Evolutionary conservation across 495 filamentous ascomycete genomes (phyloP).

Genomic region (Niebla homalea): DNA sequence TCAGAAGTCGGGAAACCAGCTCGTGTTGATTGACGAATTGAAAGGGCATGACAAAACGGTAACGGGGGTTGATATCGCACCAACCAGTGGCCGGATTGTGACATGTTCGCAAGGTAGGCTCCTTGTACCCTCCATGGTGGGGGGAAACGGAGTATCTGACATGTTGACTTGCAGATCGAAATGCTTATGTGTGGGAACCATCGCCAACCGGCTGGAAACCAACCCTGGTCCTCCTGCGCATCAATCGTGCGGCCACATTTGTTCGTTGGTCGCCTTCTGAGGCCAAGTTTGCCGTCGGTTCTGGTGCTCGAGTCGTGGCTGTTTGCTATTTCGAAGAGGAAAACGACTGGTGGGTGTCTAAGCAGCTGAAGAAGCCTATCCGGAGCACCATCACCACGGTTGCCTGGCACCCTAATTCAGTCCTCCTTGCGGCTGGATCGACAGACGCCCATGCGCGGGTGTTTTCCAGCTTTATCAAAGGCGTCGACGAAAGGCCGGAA

Average conservation of each 20-base stretch:
- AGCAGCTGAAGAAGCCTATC: slow-evolving; percentile 97
- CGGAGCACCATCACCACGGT: slow-evolving; percentile 89
- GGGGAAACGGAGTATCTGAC: background rate
- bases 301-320: slow-evolving; percentile 88
- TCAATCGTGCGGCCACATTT: slow-evolving; percentile 92
- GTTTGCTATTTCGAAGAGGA: slow-evolving; percentile 98
- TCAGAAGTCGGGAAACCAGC: slow-evolving; percentile 54
- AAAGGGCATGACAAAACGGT: slow-evolving; percentile 95
- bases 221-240: slow-evolving; percentile 88
- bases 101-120: slow-evolving; percentile 84
- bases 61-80: slow-evolving; percentile 90
- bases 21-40: slow-evolving; percentile 77
- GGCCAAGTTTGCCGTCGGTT: slow-evolving; percentile 93
- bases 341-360: slow-evolving; percentile 99
- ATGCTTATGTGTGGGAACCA: slow-evolving; percentile 95
- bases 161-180: slow-evolving; percentile 53
- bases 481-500: slow-evolving; percentile 75
- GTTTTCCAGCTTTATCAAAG: slow-evolving; percentile 92
- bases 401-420: slow-evolving; percentile 93
- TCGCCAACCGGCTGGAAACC: slow-evolving; percentile 88
- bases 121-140: background rate
- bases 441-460: slow-evolving; percentile 97
- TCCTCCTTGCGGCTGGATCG: slow-evolving; percentile 82
- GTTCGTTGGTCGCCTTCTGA: slow-evolving; percentile 96
- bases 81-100: slow-evolving; percentile 78